phyloP scores from a whole-genome alignment of 163 green algal species.

The Scenedesmus sp. region DNA sequence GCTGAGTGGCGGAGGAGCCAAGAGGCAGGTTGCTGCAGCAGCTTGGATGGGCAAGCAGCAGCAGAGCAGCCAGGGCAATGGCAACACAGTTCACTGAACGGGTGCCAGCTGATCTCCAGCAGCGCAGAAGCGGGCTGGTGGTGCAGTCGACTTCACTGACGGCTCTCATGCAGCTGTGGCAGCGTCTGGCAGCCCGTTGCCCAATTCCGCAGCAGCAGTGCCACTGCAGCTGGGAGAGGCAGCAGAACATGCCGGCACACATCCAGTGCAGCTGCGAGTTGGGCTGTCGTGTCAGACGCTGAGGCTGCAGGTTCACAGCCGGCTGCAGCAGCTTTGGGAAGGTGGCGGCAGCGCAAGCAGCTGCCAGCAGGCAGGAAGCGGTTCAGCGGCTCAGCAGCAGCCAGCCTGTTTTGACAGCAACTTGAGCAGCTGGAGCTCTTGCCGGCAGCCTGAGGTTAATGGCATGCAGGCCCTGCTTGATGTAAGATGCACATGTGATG shows the following conservation, averaged over 20 bases:
- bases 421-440: no score
- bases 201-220: not conserved
- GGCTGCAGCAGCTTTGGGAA: not conserved
- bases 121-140: not conserved
- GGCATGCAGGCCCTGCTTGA: no score
- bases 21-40: not conserved
- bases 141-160: not conserved
- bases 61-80: not conserved
- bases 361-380: not conserved
- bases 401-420: not conserved
- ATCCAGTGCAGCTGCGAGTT: not conserved
- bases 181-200: not conserved
- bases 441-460: no score
- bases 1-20: not conserved
- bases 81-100: no score
- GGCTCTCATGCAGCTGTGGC: not conserved
- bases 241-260: not conserved
- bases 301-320: not conserved
- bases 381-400: not conserved
- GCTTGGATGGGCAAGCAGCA: not conserved
- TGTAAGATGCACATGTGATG: no score
- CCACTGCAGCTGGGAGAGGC: not conserved
- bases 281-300: not conserved
- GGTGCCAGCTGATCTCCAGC: not conserved
- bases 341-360: conserved; percentile 4